phyloP scores from a whole-genome alignment of 148 eudicot species.

The Nepenthes gracilis region DNA sequence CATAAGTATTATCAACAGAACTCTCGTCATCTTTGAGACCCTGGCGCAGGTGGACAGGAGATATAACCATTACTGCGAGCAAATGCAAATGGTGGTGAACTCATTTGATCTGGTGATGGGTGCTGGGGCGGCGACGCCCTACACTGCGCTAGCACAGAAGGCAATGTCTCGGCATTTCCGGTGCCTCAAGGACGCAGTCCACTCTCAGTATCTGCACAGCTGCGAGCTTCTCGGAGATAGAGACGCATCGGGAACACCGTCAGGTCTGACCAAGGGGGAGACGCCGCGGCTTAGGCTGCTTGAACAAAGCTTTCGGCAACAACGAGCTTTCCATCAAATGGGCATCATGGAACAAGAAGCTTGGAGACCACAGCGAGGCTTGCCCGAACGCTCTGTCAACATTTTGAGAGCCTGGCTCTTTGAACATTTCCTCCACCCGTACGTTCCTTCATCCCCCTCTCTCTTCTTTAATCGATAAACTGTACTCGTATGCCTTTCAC shows the following conservation, averaged over 20 bases:
- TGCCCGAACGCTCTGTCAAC: constrained; percentile 78
- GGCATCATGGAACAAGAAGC: constrained; percentile 89
- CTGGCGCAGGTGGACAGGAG: constrained; percentile 61
- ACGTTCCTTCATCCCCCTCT: constrained; percentile 19
- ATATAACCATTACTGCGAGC: constrained; percentile 78
- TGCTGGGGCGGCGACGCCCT: constrained; percentile 64
- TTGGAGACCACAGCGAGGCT: constrained; percentile 85
- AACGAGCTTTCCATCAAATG: constrained; percentile 80
- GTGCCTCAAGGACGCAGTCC: constrained; percentile 68
- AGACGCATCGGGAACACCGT: too few relatives aligned
- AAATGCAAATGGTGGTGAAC: constrained; percentile 93
- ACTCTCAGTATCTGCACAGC: constrained; percentile 47
- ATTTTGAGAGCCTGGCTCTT: constrained; percentile 84
- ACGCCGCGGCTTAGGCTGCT: constrained; percentile 66
- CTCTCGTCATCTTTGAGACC: too few relatives aligned
- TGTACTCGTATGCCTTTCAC: too few relatives aligned
- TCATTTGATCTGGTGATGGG: constrained; percentile 86
- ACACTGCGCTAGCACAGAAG: constrained; percentile 75
- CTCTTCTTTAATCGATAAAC: not conserved
- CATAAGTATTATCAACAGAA: too few relatives aligned
- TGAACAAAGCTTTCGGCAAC: constrained; percentile 78
- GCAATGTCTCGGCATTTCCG: constrained; percentile 90
- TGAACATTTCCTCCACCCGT: constrained; percentile 93
- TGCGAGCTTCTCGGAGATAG: constrained; percentile 52
- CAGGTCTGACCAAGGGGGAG: constrained; percentile 80